Evolutionary conservation across 306 rosid genomes (phyloP), one percentile per base, ranked within the genome.

Genomic region (Vicia sativa): DNA sequence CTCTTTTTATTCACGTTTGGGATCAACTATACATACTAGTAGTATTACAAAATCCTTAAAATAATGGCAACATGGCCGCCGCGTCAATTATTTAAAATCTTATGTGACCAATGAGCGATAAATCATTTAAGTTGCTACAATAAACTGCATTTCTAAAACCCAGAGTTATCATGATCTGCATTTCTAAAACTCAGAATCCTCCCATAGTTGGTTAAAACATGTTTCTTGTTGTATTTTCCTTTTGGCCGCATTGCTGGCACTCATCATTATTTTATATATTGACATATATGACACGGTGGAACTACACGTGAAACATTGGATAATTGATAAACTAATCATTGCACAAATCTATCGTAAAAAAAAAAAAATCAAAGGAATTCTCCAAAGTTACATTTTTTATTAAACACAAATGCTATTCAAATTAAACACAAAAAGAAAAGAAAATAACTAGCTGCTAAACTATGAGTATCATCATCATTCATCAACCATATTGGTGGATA

Each of bases 341-440:
- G 78, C 42, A 26, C 26, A 49, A 18, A 49, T 16, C 26, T 18
- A 49, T 41, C 0, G 14, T 10, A 41, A 41, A 42, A 9, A 16
- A 8, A 15, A 14, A 18, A 50, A 23, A 52, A 19, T 19, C 57
- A 9, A 50, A 21, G 31, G 9, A 52, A 21, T 11, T 6, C n/a
- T 6, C n/a, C 68, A 73, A 72, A 15, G 13, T 70, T 53, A 38
- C 75, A 59, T 80, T 60, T 29, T 79, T 80, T 60, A 77, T 79
- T 83, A n/a, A 26, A 18, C 49, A 78, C 75, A 67, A 56, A 31
- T 63, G 41, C 25, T 75, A 26, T 66, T 56, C 28, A 23, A 62
- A 73, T 69, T 70, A 19, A 54, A 15, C 65, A 41, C 44, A 72
- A 66, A 18, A 66, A 71, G 55, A 23, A 60, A 61, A 65, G 37